Base-by-base conservation (phyloP, 768 basidiomycete genomes). In the Pleurotus eryngii region DNA sequence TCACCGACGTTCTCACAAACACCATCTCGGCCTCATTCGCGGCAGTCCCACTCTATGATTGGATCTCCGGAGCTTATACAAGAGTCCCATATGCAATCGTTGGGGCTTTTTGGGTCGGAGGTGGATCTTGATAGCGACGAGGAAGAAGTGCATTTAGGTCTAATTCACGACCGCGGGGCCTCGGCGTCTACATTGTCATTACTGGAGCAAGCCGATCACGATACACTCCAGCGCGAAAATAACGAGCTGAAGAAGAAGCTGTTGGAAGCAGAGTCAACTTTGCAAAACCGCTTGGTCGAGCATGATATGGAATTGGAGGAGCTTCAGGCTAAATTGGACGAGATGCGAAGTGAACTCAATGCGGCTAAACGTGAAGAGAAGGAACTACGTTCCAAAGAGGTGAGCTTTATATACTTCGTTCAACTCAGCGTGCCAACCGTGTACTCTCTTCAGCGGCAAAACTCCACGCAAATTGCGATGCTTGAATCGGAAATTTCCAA, bases 351-450 rank as follows among this genome's bases (percentile, higher is more conserved):
- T 11, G 95, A 97, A 69, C 75, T 97, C 6, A 85, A 77, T 12
- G 80, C 87, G 5, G 87, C 89, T 4, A 90, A 92, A 69, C 81
- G 91, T 40, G 94, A 98, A 64, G 95, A 98, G 71, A 97, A 98
- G 73, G 95, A 98, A 65, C 71, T 96, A 61, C 79, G 91, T 46
- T 77, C 82, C 11, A 95, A 95, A 70, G 95, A 97, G 77, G 92
- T 92, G 58, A 63, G 72, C 24, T 63, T 18, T 42, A 56, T 40
- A 6, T 60, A 24, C 47, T 51, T 38, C 56, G 59, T 46, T 14
- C 57, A 53, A 49, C 12, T 45, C 15, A 39, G 17, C 26, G 18
- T 15, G 18, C 27, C 39, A 38, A 59, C 18, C 57, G 55, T 59
- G 4, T 56, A 55, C 9, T 22, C 62, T 39, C 51, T 57, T 64